Evolutionary conservation across 129 eudicot species (phyloP).

Genomic region (Centaurea solstitialis): DNA sequence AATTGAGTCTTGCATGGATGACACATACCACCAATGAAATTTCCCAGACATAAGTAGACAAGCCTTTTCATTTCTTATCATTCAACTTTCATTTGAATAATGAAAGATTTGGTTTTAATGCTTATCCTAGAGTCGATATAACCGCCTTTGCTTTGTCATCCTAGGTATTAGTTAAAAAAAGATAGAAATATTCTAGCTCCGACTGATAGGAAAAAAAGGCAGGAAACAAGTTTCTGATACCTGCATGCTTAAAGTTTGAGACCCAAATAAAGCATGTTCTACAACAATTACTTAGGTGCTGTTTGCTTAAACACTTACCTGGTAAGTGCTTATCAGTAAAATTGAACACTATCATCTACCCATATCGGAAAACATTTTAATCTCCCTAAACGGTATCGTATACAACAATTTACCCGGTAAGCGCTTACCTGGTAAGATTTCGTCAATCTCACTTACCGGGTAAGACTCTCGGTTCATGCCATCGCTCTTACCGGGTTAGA

Average conservation of each 20-base stretch:
- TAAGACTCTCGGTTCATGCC: too few relatives aligned
- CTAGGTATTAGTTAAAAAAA: neutral
- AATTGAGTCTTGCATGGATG: neutral
- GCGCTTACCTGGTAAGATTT: too few relatives aligned
- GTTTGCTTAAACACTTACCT: too few relatives aligned
- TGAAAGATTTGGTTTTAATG: too few relatives aligned
- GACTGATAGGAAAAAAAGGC: neutral
- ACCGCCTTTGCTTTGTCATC: neutral
- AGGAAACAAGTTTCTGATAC: neutral
- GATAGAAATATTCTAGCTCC: neutral
- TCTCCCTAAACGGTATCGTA: too few relatives aligned
- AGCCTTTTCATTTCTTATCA: neutral
- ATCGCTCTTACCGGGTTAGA: too few relatives aligned
- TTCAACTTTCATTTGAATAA: neutral
- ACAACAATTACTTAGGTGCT: neutral
- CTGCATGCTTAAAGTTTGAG: neutral
- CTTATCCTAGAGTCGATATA: neutral
- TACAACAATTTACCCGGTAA: too few relatives aligned
- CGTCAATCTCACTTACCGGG: too few relatives aligned
- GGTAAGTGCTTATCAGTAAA: too few relatives aligned
- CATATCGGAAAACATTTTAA: too few relatives aligned
- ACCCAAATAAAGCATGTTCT: neutral
- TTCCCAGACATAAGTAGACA: neutral
- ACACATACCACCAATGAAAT: neutral
- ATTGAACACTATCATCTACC: too few relatives aligned